Evolutionary conservation across 805 yeast genomes (phyloP), one percentile per base, ranked within the genome.

Genomic region (Komagataella pseudopastoris): DNA sequence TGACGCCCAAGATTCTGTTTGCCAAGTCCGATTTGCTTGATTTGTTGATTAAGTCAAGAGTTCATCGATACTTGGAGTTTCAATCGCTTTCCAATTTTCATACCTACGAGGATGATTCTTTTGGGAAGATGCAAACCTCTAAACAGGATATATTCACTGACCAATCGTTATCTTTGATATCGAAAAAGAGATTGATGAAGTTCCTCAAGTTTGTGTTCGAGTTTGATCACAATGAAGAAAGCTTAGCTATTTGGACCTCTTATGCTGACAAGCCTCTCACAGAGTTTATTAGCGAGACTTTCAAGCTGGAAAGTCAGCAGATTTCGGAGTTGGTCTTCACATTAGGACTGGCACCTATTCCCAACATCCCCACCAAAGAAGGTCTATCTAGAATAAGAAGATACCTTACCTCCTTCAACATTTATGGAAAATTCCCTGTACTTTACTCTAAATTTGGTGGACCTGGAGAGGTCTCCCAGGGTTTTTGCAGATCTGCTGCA

Each of bases 401-500:
- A 52, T 93, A 88, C 62, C 70, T 93, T 55, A 71, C 80, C 6
- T 86, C 96, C 16, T 83, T 88, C 62, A 96, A 90, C 59, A 88
- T 90, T 3, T 93, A 90, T 65, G 99, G 99, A 12, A 85, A 81
- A 56, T 91, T 93, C 74, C 97, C 99, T 2, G 95, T 87, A 10
- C 74, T 91, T 71, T 83, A 83, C 59, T 85, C 95, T 50, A 91
- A 88, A 71, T 91, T 83, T 68, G 99, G 98, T 52, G 95, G 96
- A 2, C 90, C 96, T 0, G 96, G 98, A 51, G 99, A 91, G 67
- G 71, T 91, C 23, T 83, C 96, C 14, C 99, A 91, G 69, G 99
- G 97, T 1, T 91, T 93, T 66, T 91, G 97, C 69, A 77, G 99
- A 59, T 85, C 95, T 53, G 98, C 98, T 3, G 99, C 99, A 12